A percentile compares a stretch with the other conserved stretches of the same genome.
Evolutionary conservation across 1,139 yeast genomes (phyloP).

Genomic region (Hanseniaspora uvarum): DNA sequence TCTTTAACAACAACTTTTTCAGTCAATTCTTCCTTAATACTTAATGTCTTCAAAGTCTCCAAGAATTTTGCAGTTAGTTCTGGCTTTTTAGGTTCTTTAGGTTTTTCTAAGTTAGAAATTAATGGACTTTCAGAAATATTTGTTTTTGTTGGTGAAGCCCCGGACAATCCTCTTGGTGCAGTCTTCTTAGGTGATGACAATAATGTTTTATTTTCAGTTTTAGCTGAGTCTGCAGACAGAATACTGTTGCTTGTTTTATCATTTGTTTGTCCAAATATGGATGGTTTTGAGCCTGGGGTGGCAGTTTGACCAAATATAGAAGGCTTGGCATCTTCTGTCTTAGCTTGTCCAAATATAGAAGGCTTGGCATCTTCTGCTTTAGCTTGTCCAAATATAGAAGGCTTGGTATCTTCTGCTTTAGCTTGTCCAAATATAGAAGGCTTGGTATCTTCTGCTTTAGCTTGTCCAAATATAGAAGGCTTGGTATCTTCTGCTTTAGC

Average conservation of each 20-base stretch:
- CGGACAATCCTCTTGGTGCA: constrained; percentile 9
- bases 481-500: neutral
- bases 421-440: neutral
- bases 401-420: neutral
- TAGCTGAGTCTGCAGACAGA: neutral
- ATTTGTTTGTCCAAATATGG: neutral
- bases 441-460: neutral
- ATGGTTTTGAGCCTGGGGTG: neutral
- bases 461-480: constrained; percentile 3
- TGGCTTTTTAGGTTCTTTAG: constrained; percentile 8
- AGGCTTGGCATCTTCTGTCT: neutral
- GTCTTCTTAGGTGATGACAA: constrained; percentile 7
- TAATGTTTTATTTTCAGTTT: neutral
- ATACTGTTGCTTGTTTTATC: neutral
- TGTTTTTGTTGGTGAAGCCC: constrained; percentile 15
- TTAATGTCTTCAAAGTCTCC: neutral
- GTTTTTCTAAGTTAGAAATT: neutral
- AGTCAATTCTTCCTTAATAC: neutral
- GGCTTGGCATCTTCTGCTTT: neutral
- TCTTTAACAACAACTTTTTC: neutral
- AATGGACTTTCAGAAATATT: neutral
- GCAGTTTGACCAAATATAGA: neutral
- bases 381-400: constrained; percentile 1
- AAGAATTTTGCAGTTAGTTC: neutral
- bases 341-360: neutral